phyloP scores from a whole-genome alignment of 108 stramenopile genomes.

The Nitzschia sp. region DNA sequence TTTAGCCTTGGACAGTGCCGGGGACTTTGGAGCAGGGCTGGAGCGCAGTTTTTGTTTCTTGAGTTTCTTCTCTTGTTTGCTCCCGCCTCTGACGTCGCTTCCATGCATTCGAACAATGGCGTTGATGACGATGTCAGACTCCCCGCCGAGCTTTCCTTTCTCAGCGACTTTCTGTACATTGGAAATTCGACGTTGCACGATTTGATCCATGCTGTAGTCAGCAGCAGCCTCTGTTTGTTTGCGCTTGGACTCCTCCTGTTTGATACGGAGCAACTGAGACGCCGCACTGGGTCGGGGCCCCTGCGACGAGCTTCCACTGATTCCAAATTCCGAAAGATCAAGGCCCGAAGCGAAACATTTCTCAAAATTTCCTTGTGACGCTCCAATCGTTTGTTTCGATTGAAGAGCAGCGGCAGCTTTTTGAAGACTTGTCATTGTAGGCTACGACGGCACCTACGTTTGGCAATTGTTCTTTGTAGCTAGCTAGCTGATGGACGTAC shows the following conservation, averaged over 20 bases:
- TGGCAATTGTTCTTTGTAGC: too few relatives aligned
- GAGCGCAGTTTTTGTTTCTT: background rate
- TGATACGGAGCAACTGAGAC: constrained; percentile 28
- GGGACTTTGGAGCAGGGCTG: background rate
- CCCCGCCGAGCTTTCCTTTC: background rate
- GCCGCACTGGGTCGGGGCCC: constrained; percentile 20
- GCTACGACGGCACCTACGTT: background rate
- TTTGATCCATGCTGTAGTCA: constrained; percentile 17
- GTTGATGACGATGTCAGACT: constrained; percentile 12
- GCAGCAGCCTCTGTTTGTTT: constrained; percentile 24
- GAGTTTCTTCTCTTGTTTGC: constrained; percentile 7
- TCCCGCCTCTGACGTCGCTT: constrained; percentile 5
- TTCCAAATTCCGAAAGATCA: constrained; percentile 40
- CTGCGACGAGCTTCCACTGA: background rate
- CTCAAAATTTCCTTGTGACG: constrained; percentile 33
- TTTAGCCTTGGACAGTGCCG: background rate
- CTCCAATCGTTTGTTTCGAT: background rate
- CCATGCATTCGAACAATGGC: constrained; percentile 39
- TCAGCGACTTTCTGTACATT: constrained; percentile 13
- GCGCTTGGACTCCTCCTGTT: constrained; percentile 11
- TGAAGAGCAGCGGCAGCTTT: background rate
- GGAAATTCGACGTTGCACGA: constrained; percentile 4
- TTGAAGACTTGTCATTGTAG: constrained; percentile 15
- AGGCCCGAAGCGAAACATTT: constrained; percentile 39
- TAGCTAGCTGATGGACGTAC: too few relatives aligned